A percentile compares a stretch with the other conserved stretches of the same genome.
Conservation (phyloP, 2,329 filamentous ascomycete species). For the Fusarium neocosmosporiellum region DNA sequence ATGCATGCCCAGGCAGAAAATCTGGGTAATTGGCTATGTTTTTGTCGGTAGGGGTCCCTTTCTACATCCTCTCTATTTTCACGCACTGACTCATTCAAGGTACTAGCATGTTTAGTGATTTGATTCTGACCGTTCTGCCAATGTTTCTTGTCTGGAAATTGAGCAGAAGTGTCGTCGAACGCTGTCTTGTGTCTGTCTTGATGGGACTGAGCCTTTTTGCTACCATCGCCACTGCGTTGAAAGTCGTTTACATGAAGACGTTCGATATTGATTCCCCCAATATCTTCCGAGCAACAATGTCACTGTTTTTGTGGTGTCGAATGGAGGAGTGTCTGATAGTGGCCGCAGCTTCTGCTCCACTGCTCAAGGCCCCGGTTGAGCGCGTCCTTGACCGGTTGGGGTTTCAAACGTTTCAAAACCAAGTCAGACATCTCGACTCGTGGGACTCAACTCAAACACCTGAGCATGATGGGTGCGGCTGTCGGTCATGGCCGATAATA, state of each 20-base stretch:
- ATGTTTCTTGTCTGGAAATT: constrained; percentile 6
- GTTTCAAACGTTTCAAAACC: neutral
- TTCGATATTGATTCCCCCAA: neutral
- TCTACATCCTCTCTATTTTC: neutral
- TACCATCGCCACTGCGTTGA: neutral
- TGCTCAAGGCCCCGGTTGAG: constrained; percentile 8
- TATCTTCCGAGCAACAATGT: neutral
- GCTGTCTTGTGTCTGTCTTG: neutral
- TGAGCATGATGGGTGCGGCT: neutral
- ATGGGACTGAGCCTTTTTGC: constrained; percentile 6
- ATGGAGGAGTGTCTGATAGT: constrained; percentile 5
- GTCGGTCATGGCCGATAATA: neutral
- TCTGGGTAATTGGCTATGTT: neutral
- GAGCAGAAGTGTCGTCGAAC: neutral
- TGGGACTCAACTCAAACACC: neutral
- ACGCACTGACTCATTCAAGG: neutral
- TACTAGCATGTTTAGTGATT: neutral
- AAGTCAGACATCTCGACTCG: neutral
- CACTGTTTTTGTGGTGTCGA: constrained; percentile 1
- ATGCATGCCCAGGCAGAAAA: neutral
- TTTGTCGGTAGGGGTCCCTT: neutral
- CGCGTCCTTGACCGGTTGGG: neutral
- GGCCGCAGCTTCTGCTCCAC: constrained; percentile 1
- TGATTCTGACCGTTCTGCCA: neutral
- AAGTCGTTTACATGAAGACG: constrained; percentile 3